These are phyloP conservation scores for Phialemonium atrogriseum DNA, from an alignment of 2,329 filamentous ascomycete species.

Conservation along the genomic window DNA sequence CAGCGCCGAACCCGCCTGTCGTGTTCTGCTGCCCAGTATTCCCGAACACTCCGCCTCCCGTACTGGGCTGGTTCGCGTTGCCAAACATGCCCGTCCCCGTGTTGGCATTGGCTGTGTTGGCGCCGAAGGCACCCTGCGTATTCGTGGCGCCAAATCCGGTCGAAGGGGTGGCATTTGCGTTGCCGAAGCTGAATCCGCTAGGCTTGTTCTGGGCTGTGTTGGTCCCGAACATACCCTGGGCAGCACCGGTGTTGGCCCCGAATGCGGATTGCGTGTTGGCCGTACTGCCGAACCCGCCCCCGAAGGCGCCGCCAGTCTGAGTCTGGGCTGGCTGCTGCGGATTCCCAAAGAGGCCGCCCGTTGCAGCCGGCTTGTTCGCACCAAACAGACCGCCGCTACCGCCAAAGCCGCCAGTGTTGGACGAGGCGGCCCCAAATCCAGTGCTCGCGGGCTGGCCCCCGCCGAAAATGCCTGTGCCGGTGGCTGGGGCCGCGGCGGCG, in stretches of 20 bases:
- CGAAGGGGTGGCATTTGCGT: constrained; percentile 8
- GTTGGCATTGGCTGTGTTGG: too few species aligned
- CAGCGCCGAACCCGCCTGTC: constrained; percentile 1
- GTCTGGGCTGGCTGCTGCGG: constrained; percentile 12
- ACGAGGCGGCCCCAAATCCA: constrained; percentile 34
- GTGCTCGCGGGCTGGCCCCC: constrained; percentile 29
- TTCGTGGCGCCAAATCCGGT: constrained; percentile 23
- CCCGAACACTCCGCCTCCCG: constrained; percentile 35
- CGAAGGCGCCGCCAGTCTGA: constrained; percentile 29
- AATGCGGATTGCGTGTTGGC: constrained; percentile 16
- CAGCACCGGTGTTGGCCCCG: constrained; percentile 18
- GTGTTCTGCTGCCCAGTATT: constrained; percentile 14
- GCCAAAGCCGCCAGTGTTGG: constrained; percentile 27
- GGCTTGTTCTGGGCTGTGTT: constrained; percentile 14
- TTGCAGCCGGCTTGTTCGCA: constrained; percentile 31
- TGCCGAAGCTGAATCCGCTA: constrained; percentile 13
- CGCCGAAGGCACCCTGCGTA: constrained; percentile 21
- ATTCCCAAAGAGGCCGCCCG: constrained; percentile 1
- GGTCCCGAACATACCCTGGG: constrained; percentile 21
- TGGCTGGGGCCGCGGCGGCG: constrained; percentile 13
- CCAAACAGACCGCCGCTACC: too few species aligned
- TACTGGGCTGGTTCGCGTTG: constrained; percentile 10
- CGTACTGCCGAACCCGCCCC: constrained; percentile 15
- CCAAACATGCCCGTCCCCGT: too few species aligned
- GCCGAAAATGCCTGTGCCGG: constrained; percentile 30